These are phyloP conservation scores for Allantophomopsis cytisporea DNA, from an alignment of 2,329 filamentous ascomycete species.

Conservation along the genomic window DNA sequence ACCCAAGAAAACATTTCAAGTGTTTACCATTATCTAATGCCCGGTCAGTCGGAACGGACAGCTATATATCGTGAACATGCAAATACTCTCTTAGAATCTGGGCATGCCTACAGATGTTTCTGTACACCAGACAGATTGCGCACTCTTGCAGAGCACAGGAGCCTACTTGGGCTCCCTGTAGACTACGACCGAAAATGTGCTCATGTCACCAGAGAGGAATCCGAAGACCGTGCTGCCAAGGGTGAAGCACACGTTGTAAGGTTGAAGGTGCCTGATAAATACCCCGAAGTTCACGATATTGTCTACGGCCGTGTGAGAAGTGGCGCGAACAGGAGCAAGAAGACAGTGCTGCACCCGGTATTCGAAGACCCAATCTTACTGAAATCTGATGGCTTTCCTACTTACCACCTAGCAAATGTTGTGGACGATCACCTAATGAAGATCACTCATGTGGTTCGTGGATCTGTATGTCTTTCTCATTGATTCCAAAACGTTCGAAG, in stretches of 20 bases:
- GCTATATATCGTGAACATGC: slow-evolving; percentile 60
- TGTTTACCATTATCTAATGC: neutral
- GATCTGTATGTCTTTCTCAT: slow-evolving; percentile 40
- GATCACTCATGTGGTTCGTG: slow-evolving; percentile 90
- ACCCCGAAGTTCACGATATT: slow-evolving; percentile 58
- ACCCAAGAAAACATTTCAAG: neutral
- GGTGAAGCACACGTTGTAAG: slow-evolving; percentile 68
- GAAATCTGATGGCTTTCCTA: slow-evolving; percentile 85
- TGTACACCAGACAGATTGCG: slow-evolving; percentile 64
- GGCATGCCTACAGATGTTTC: slow-evolving; percentile 86
- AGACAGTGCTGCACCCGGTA: slow-evolving; percentile 17
- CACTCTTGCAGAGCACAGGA: slow-evolving; percentile 47
- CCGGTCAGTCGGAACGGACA: slow-evolving; percentile 60
- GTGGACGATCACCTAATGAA: slow-evolving; percentile 93
- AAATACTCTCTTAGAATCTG: slow-evolving; percentile 51
- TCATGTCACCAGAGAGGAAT: slow-evolving; percentile 50
- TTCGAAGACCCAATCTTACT: slow-evolving; percentile 80
- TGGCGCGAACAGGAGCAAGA: slow-evolving; percentile 30
- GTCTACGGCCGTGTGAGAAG: slow-evolving; percentile 59
- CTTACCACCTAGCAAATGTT: slow-evolving; percentile 95
- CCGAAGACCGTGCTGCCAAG: slow-evolving; percentile 51
- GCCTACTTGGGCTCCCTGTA: slow-evolving; percentile 39
- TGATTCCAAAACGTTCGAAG: neutral
- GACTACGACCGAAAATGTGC: slow-evolving; percentile 65
- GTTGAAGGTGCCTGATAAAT: slow-evolving; percentile 49